Percentiles rank a stretch among this genome's conserved stretches.
Conservation (phyloP, 2,329 filamentous ascomycete genomes). For the Aspergillus ustus region DNA sequence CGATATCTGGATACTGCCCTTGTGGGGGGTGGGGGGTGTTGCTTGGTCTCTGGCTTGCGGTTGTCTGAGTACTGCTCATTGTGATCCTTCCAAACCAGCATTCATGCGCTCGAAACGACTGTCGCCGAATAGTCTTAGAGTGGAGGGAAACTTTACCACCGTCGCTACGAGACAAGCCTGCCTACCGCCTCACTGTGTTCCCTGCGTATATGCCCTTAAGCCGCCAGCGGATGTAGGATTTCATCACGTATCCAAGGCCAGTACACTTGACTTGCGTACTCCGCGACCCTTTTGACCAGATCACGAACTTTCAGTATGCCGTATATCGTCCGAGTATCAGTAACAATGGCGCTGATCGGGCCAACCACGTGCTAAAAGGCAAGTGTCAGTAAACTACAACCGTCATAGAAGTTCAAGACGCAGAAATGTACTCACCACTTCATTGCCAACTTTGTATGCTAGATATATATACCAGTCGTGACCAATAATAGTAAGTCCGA, state of each 20-base stretch:
- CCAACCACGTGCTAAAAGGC: not conserved
- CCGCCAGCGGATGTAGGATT: not conserved
- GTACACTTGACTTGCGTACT: constrained; percentile 2
- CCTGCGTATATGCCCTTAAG: not conserved
- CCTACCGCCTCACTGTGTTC: no score
- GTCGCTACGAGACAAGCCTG: no score
- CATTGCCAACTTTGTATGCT: constrained; percentile 1
- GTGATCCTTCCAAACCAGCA: no score
- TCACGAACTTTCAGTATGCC: constrained; percentile 3
- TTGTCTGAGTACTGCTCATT: no score
- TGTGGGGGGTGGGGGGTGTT: no score
- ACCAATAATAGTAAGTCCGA: no score
- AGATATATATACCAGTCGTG: constrained; percentile 1
- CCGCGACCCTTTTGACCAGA: not conserved
- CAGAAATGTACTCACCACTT: not conserved
- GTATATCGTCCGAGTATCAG: constrained; percentile 3
- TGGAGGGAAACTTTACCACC: no score
- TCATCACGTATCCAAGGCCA: constrained; percentile 8
- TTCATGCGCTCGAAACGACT: no score
- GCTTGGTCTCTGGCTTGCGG: no score
- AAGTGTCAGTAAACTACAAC: not conserved
- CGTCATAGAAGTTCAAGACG: not conserved
- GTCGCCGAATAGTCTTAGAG: no score
- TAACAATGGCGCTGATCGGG: not conserved
- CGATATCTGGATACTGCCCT: no score